phyloP scores from a whole-genome alignment of 768 basidiomycete genomes.

The Phallus indusiatus region DNA sequence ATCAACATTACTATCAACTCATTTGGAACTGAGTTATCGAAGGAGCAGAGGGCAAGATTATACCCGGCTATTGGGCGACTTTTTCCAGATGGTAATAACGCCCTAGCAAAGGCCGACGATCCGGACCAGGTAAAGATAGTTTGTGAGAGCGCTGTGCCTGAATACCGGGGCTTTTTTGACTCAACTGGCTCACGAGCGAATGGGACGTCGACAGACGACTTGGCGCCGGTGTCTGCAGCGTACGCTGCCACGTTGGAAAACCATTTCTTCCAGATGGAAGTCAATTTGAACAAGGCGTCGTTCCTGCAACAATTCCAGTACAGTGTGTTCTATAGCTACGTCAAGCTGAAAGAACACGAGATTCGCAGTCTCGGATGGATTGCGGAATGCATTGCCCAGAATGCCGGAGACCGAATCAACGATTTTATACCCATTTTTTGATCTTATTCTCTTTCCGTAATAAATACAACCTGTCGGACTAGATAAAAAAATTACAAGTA shows the following conservation, averaged over 20 bases:
- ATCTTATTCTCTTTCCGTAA: slow-evolving; percentile 12
- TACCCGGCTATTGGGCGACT: slow-evolving; percentile 92
- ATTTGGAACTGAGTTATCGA: slow-evolving; percentile 88
- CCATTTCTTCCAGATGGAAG: slow-evolving; percentile 89
- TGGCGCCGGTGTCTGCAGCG: slow-evolving; percentile 19
- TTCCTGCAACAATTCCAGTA: slow-evolving; percentile 98
- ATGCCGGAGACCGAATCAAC: slow-evolving; percentile 90
- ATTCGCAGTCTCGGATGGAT: slow-evolving; percentile 87
- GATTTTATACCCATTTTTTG: slow-evolving; percentile 90
- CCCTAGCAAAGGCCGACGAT: slow-evolving; percentile 88
- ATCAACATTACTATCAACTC: slow-evolving; percentile 99
- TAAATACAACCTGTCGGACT: not conserved
- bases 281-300: slow-evolving; percentile 85
- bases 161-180: slow-evolving; percentile 88
- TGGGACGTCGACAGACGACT: slow-evolving; percentile 18
- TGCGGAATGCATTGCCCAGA: slow-evolving; percentile 96
- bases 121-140: slow-evolving; percentile 84
- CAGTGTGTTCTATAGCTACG: slow-evolving; percentile 85
- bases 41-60: slow-evolving; percentile 89
- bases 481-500: not conserved
- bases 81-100: slow-evolving; percentile 93
- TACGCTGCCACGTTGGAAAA: slow-evolving; percentile 72
- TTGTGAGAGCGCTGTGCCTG: slow-evolving; percentile 76
- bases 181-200: slow-evolving; percentile 30
- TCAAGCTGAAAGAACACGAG: slow-evolving; percentile 89